Evolutionary conservation across 2,329 filamentous ascomycete species (phyloP), one percentile per base, ranked within the genome.

Genomic region (Incumbomyces lentus): DNA sequence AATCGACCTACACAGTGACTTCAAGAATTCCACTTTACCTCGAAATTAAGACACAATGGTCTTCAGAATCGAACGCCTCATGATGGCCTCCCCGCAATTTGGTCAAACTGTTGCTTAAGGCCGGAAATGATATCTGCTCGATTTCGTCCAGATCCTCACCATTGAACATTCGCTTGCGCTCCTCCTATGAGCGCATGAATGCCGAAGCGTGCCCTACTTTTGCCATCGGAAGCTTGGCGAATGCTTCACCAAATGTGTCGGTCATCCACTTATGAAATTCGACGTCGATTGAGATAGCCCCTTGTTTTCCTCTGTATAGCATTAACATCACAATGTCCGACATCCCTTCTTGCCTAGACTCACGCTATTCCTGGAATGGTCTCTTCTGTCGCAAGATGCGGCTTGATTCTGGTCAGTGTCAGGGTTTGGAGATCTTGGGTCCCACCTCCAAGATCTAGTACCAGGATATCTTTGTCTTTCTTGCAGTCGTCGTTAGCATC

Each of bases 161-260:
- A 10, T 34, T 57, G 46, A 65, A 67, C 26, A 58, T 52, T 8
- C 52, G 48, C 38, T 66, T 67, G 34, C 55, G 17, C 0, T 48
- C 36, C 38, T 67, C 63, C 33, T 65, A 66, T 2, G 53, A 49
- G 14, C 56, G 55, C 63, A 66, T 66, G 35, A 66, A 62, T 6
- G 48, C 22, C 35, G 60, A 63, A 11, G 62, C 61, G 1, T 59
- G 53, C 1, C 59, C 58, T 14, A 51, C 61, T 40, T 57, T 52
- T 30, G 55, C 50, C 1, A 48, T 17, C 1, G 51, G 44, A 11
- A 67, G 37, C 5, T 40, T 19, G 6, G 55, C 50, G 49, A 64
- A 67, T 0, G 55, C 55, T 3, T 39, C 19, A 0, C 61, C 62
- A 46, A 63, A 66, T 1, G 44, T 55, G 6, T 50, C 16, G 2